phyloP scores from a whole-genome alignment of 768 basidiomycete genomes.

The Lepiota subincarnata region DNA sequence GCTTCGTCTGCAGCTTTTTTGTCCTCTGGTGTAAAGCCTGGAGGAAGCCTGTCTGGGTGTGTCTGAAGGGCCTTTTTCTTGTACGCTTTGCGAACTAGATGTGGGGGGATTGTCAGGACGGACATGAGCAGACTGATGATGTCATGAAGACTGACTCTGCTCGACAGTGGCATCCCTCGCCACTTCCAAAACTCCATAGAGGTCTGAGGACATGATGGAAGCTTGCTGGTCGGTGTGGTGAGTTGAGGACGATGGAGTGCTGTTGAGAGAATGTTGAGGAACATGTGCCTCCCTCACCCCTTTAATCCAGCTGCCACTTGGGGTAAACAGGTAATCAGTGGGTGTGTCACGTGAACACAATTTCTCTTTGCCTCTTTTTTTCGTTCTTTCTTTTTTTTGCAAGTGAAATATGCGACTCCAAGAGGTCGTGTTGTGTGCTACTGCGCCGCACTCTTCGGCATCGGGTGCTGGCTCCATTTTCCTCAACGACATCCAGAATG shows the following conservation, averaged over 20 bases:
- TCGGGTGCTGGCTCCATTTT: conserved; percentile 61
- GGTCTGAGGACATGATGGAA: conserved; percentile 44
- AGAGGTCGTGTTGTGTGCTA: conserved; percentile 64
- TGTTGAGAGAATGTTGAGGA: conserved; percentile 23
- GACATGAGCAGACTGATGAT: background rate
- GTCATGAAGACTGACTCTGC: conserved; percentile 47
- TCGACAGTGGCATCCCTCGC: conserved; percentile 52
- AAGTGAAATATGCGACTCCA: conserved; percentile 51
- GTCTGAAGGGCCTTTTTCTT: conserved; percentile 65
- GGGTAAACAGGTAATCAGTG: background rate
- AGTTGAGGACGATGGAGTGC: conserved; percentile 4
- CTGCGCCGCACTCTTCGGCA: conserved; percentile 42
- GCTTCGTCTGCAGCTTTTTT: conserved; percentile 58
- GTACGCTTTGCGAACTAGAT: conserved; percentile 49
- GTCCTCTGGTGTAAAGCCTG: conserved; percentile 43
- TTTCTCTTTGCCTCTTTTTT: conserved; percentile 5
- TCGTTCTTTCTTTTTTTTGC: conserved; percentile 12
- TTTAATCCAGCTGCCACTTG: conserved; percentile 3
- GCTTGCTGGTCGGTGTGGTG: conserved; percentile 11
- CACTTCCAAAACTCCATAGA: conserved; percentile 65
- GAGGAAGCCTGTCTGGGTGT: conserved; percentile 69
- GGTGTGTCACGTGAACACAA: background rate
- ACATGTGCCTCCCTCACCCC: conserved; percentile 21
- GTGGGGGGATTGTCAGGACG: background rate
- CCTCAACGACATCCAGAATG: conserved; percentile 80